phyloP scores from a whole-genome alignment of 129 eudicot genomes.

The Lonicera japonica region DNA sequence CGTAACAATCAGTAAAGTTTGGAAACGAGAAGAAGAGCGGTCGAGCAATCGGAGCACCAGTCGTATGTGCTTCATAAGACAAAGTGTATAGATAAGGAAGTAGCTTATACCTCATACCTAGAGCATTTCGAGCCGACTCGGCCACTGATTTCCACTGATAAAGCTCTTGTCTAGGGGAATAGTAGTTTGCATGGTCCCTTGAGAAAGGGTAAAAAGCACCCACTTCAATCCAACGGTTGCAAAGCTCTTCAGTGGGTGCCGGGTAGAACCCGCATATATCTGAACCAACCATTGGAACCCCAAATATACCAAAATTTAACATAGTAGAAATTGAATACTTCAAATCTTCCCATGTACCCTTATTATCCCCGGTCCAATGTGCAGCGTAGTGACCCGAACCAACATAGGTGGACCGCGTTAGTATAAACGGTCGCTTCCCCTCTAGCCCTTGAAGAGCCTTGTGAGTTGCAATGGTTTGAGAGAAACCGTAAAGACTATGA shows the following conservation, averaged over 20 bases:
- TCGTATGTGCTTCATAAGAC: slow-evolving; percentile 66
- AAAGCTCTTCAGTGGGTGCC: slow-evolving; percentile 78
- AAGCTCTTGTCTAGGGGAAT: slow-evolving; percentile 87
- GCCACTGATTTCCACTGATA: slow-evolving; percentile 91
- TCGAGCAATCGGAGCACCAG: slow-evolving; percentile 85
- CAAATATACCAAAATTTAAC: slow-evolving; percentile 90
- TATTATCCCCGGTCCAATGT: slow-evolving; percentile 98
- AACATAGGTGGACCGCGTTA: slow-evolving; percentile 81
- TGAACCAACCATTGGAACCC: slow-evolving; percentile 95
- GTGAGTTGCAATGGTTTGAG: slow-evolving; percentile 71
- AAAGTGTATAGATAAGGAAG: slow-evolving; percentile 82
- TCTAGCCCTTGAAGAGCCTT: slow-evolving; percentile 59
- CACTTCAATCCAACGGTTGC: slow-evolving; percentile 95
- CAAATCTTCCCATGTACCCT: slow-evolving; percentile 85
- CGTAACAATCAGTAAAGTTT: slow-evolving; percentile 38
- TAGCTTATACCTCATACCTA: slow-evolving; percentile 90
- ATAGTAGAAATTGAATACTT: slow-evolving; percentile 79
- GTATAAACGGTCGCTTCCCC: slow-evolving; percentile 86
- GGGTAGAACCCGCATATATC: slow-evolving; percentile 96
- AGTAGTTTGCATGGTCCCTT: slow-evolving; percentile 83
- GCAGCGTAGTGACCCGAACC: slow-evolving; percentile 94
- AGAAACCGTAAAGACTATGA: slow-evolving; percentile 84
- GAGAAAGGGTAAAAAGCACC: slow-evolving; percentile 97
- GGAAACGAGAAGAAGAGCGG: slow-evolving; percentile 87
- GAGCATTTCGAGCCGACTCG: slow-evolving; percentile 67